Evolutionary conservation across 805 yeast genomes (phyloP).

Genomic region (Huiozyma naganishii): DNA sequence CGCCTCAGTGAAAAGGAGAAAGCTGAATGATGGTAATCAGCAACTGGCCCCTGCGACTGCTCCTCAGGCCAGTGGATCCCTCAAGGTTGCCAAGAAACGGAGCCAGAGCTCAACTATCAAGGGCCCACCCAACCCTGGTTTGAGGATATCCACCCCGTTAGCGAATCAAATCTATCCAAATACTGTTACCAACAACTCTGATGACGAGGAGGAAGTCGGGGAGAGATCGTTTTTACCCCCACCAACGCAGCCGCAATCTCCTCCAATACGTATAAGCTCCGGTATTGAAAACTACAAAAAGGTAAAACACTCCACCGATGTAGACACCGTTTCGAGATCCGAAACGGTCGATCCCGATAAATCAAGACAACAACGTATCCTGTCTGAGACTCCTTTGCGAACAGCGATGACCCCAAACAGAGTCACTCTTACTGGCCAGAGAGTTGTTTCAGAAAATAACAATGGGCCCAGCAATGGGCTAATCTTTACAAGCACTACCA

Average conservation of each 20-base stretch:
- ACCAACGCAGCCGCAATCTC: conserved; percentile 30
- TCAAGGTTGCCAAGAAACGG: conserved; percentile 18
- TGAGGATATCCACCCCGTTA: conserved; percentile 31
- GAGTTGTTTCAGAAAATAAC: conserved; percentile 20
- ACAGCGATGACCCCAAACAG: conserved; percentile 21
- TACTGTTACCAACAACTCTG: conserved; percentile 19
- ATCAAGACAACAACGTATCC: conserved; percentile 25
- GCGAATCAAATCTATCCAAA: conserved; percentile 31
- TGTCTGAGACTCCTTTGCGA: conserved; percentile 25
- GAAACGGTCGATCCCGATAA: conserved; percentile 30
- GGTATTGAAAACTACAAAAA: conserved; percentile 25
- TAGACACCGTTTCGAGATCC: conserved; percentile 30
- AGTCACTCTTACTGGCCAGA: conserved; percentile 14
- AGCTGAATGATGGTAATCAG: conserved; percentile 13
- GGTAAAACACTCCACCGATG: conserved; percentile 22
- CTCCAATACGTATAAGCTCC: conserved; percentile 29
- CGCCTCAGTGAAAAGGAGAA: conserved; percentile 14
- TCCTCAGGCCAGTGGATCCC: conserved; percentile 7
- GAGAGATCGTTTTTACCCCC: conserved; percentile 29
- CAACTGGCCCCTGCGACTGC: conserved; percentile 5
- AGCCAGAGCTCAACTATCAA: conserved; percentile 6
- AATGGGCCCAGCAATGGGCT: conserved; percentile 8
- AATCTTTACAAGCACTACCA: conserved; percentile 6
- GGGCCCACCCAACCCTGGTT: conserved; percentile 5
- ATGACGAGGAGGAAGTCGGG: conserved; percentile 23